Percentiles rank a stretch among this genome's conserved stretches.
Conservation (phyloP, 2,329 filamentous ascomycete genomes). For the Pseudogymnoascus sp. region DNA sequence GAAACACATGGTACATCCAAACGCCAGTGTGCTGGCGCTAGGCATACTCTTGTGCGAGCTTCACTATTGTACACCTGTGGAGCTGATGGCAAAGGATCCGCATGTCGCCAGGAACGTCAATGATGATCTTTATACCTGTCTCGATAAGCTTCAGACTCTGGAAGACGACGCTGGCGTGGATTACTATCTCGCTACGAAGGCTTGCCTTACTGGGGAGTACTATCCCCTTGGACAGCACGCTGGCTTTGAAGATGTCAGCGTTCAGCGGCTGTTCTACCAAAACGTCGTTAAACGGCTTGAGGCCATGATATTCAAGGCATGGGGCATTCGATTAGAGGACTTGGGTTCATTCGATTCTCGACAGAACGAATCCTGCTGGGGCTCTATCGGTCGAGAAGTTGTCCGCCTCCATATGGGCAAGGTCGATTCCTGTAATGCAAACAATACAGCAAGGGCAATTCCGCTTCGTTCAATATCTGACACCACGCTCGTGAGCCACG, state of each 20-base stretch:
- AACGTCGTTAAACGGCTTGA: conserved; percentile 25
- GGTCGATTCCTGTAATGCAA: conserved; percentile 7
- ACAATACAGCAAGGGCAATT: not conserved
- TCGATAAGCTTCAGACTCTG: conserved; percentile 21
- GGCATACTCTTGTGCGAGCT: conserved; percentile 25
- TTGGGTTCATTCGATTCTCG: conserved; percentile 19
- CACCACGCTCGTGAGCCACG: not conserved
- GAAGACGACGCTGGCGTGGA: conserved; percentile 21
- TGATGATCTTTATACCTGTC: conserved; percentile 22
- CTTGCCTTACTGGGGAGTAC: conserved; percentile 22
- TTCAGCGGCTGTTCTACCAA: conserved; percentile 25
- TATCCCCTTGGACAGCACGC: conserved; percentile 17
- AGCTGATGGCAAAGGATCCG: conserved; percentile 18
- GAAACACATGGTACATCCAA: conserved; percentile 23
- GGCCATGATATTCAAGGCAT: conserved; percentile 23
- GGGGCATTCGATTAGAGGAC: conserved; percentile 21
- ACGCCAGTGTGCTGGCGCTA: conserved; percentile 21
- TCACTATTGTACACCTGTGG: conserved; percentile 24
- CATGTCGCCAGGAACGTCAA: conserved; percentile 19
- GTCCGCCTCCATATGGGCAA: conserved; percentile 14
- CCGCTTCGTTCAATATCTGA: not conserved
- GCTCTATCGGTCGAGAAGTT: conserved; percentile 20
- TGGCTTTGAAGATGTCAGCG: conserved; percentile 20
- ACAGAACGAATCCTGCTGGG: conserved; percentile 21
- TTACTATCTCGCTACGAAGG: conserved; percentile 25